A percentile compares a stretch with the other conserved stretches of the same genome.
phyloP scores from a whole-genome alignment of 257 asterid species.

The Echium plantagineum region DNA sequence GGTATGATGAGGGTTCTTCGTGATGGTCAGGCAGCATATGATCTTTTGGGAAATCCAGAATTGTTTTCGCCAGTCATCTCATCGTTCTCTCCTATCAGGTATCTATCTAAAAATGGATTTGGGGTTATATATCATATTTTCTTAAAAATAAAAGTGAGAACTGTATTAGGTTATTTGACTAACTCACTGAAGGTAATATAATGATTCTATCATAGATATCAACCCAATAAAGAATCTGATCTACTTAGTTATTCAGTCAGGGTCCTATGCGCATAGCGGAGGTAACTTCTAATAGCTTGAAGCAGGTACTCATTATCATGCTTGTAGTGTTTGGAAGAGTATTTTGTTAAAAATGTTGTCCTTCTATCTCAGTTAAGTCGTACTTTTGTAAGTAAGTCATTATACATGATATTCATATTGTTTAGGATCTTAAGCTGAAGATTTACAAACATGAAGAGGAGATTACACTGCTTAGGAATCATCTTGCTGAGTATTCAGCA shows the following conservation, averaged over 20 bases:
- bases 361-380: no score
- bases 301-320: constrained; percentile 42
- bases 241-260: constrained; percentile 39
- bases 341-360: no score
- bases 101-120: neutral
- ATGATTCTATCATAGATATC: constrained; percentile 40
- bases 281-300: constrained; percentile 37
- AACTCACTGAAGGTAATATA: constrained; percentile 4
- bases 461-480: constrained; percentile 61
- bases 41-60: constrained; percentile 37
- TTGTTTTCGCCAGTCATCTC: constrained; percentile 46
- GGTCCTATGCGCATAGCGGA: constrained; percentile 46
- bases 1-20: constrained; percentile 34
- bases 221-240: constrained; percentile 35
- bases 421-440: constrained; percentile 54
- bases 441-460: constrained; percentile 82
- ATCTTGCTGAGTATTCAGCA: constrained; percentile 66
- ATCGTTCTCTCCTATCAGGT: constrained; percentile 4
- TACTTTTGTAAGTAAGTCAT: no score
- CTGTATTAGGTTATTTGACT: constrained; percentile 1
- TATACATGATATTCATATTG: neutral
- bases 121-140: no score
- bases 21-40: constrained; percentile 42
- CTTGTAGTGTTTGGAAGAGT: neutral
- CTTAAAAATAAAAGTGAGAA: neutral